These are phyloP conservation scores for Colletotrichum lindemuthianum DNA, from an alignment of 2,329 filamentous ascomycete genomes.

Conservation along the genomic window DNA sequence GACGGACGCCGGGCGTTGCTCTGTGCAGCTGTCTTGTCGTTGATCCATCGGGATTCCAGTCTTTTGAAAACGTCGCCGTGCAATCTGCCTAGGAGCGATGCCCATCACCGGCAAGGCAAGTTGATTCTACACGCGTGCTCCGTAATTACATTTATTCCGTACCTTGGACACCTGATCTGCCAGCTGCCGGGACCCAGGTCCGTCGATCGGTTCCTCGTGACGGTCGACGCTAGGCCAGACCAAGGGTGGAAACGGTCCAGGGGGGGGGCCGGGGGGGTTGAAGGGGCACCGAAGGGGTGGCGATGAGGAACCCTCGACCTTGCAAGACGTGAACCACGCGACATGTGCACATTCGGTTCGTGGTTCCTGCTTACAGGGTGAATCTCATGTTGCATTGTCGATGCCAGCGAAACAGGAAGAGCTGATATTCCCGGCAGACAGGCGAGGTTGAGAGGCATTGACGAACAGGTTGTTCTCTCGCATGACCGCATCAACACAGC, in stretches of 20 bases:
- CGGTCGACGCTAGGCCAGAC: slow-evolving; percentile 18
- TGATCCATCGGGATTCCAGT: background rate
- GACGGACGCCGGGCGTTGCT: slow-evolving; percentile 10
- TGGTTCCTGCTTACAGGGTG: slow-evolving; percentile 12
- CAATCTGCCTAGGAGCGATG: too few relatives aligned
- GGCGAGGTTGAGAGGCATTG: background rate
- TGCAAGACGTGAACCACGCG: slow-evolving; percentile 17
- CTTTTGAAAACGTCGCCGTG: too few relatives aligned
- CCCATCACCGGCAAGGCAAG: too few relatives aligned
- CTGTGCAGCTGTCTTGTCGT: background rate
- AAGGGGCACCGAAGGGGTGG: too few relatives aligned
- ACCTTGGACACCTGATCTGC: slow-evolving; percentile 30
- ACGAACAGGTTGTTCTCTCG: too few relatives aligned
- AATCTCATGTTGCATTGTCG: background rate
- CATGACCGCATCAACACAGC: too few relatives aligned
- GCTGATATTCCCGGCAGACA: slow-evolving; percentile 9
- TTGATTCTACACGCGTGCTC: too few relatives aligned
- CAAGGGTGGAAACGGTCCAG: too few relatives aligned
- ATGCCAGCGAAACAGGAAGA: background rate
- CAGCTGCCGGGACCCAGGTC: slow-evolving; percentile 28
- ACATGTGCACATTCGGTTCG: slow-evolving; percentile 18
- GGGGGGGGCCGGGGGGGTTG: too few relatives aligned
- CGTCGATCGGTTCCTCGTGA: slow-evolving; percentile 30
- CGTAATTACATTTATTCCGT: too few relatives aligned
- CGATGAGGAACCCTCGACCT: background rate